phyloP scores from a whole-genome alignment of 352 stramenopile genomes.

The Peronospora tabacina region DNA sequence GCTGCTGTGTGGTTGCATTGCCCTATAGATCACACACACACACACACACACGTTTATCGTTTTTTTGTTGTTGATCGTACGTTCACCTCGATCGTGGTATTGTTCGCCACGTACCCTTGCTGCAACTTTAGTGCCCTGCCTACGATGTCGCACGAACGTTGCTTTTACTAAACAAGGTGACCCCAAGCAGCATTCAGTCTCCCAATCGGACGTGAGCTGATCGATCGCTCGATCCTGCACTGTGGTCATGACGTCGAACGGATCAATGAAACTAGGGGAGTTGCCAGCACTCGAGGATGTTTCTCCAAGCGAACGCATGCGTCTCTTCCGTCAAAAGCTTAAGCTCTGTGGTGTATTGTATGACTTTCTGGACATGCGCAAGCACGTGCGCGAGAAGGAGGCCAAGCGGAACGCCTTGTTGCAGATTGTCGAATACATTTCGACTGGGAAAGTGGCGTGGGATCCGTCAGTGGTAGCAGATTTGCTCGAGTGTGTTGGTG shows the following conservation, averaged over 20 bases:
- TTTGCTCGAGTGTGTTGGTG: slow-evolving; percentile 62
- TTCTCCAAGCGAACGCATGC: slow-evolving; percentile 43
- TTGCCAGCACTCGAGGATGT: slow-evolving; percentile 51
- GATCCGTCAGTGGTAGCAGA: slow-evolving; percentile 41
- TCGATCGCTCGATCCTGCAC: slow-evolving; percentile 17
- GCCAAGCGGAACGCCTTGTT: slow-evolving; percentile 94
- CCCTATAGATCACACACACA: too few species aligned
- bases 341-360: slow-evolving; percentile 53
- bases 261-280: slow-evolving; percentile 40
- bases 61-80: too few species aligned
- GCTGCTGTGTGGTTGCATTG: too few species aligned
- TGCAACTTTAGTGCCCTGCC: not conserved
- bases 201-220: slow-evolving; percentile 2
- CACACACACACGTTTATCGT: too few species aligned
- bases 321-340: slow-evolving; percentile 61
- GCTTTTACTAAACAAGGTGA: slow-evolving; percentile 3
- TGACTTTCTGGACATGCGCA: slow-evolving; percentile 52
- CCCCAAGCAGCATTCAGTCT: not conserved
- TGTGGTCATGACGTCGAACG: slow-evolving; percentile 25
- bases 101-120: too few species aligned
- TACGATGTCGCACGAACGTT: slow-evolving; percentile 6
- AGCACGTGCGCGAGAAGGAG: slow-evolving; percentile 59
- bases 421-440: slow-evolving; percentile 97
- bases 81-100: too few species aligned
- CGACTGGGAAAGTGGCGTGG: slow-evolving; percentile 60